Percentiles rank a stretch among this genome's conserved stretches.
phyloP scores from a whole-genome alignment of 768 basidiomycete species.

The Tephrocybe sp. region DNA sequence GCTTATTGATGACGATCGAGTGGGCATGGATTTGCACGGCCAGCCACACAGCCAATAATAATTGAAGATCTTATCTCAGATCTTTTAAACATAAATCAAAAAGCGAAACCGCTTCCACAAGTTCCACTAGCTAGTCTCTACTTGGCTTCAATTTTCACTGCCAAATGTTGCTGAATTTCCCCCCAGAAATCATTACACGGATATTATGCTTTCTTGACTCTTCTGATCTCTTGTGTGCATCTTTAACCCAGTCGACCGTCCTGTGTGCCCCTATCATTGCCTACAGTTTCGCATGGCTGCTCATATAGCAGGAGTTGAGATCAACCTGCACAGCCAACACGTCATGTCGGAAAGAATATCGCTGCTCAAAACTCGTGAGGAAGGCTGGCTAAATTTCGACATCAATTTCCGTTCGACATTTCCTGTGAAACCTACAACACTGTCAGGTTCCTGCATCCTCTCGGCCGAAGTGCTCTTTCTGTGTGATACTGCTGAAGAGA shows the following conservation, averaged over 20 bases:
- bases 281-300: conserved; percentile 2
- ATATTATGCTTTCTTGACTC: conserved; percentile 1
- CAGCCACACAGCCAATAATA: too few relatives aligned
- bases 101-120: too few relatives aligned
- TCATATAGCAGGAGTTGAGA: neutral
- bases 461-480: too few relatives aligned
- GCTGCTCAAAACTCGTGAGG: neutral
- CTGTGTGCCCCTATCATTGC: neutral
- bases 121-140: too few relatives aligned
- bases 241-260: neutral
- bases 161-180: neutral
- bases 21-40: too few relatives aligned
- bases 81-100: too few relatives aligned
- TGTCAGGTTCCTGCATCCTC: too few relatives aligned
- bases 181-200: neutral
- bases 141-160: too few relatives aligned
- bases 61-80: too few relatives aligned
- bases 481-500: too few relatives aligned
- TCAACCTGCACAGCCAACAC: neutral
- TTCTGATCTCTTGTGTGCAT: neutral
- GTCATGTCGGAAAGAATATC: neutral
- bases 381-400: neutral
- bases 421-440: too few relatives aligned
- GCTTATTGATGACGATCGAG: too few relatives aligned
- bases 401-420: neutral